Evolutionary conservation across 1,284 basidiomycete species (phyloP).

Genomic region (Sporisorium scitamineum): DNA sequence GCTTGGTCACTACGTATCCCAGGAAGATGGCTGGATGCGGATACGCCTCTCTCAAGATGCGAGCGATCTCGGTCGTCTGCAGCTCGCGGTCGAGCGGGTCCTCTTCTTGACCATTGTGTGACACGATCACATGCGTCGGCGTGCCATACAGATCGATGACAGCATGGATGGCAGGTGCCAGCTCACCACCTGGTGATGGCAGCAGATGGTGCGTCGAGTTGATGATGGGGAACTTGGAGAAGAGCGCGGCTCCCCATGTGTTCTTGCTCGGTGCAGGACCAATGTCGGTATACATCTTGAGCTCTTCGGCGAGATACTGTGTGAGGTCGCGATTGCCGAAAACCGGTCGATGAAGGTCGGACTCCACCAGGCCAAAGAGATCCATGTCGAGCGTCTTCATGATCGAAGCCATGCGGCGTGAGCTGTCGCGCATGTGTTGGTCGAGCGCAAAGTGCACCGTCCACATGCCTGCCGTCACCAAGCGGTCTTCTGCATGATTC

Average conservation of each 20-base stretch:
- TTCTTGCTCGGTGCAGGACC: slow-evolving; percentile 89
- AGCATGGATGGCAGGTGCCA: slow-evolving; percentile 83
- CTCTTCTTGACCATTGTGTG: slow-evolving; percentile 94
- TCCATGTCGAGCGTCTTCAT: slow-evolving; percentile 71
- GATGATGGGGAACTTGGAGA: slow-evolving; percentile 82
- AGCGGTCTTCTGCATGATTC: slow-evolving; percentile 77
- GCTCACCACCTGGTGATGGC: slow-evolving; percentile 83
- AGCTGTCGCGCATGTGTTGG: slow-evolving; percentile 64
- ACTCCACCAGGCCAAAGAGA: slow-evolving; percentile 77
- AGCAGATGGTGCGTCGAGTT: slow-evolving; percentile 88
- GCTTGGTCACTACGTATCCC: slow-evolving; percentile 78
- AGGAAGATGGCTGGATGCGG: slow-evolving; percentile 86
- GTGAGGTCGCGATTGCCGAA: slow-evolving; percentile 84
- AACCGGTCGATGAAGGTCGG: slow-evolving; percentile 83
- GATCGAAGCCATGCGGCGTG: slow-evolving; percentile 78
- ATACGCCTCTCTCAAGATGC: slow-evolving; percentile 80
- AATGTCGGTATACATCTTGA: slow-evolving; percentile 79
- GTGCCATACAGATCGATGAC: slow-evolving; percentile 86
- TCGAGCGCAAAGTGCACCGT: slow-evolving; percentile 72
- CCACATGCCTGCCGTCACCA: slow-evolving; percentile 91
- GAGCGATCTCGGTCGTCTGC: slow-evolving; percentile 84
- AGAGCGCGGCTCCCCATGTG: slow-evolving; percentile 77
- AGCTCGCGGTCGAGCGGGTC: slow-evolving; percentile 87
- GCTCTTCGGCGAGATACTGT: slow-evolving; percentile 72
- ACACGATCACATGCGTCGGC: slow-evolving; percentile 82